Conservation (phyloP, 345 rosid species). For the Clausena lansium region DNA sequence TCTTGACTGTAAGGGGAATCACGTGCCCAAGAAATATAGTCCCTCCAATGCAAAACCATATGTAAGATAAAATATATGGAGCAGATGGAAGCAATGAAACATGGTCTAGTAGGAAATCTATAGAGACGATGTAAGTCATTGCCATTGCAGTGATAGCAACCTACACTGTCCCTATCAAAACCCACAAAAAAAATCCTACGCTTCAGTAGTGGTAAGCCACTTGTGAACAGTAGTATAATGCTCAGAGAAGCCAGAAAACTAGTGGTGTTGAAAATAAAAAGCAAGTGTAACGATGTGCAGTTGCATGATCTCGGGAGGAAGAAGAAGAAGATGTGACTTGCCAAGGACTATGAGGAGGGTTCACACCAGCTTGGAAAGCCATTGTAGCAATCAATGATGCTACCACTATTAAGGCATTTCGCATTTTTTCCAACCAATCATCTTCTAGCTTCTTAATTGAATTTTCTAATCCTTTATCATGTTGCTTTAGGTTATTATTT, state of each 20-base stretch:
- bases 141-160: slow-evolving; percentile 5
- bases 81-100: no score
- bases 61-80: no score
- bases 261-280: slow-evolving; percentile 8
- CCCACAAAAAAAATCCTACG: slow-evolving; percentile 23
- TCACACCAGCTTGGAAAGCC: slow-evolving; percentile 28
- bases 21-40: background rate
- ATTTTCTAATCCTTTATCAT: background rate
- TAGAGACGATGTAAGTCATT: background rate
- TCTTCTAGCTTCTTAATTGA: background rate
- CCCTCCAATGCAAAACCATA: background rate
- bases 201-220: slow-evolving; percentile 21
- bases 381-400: slow-evolving; percentile 36
- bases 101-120: background rate
- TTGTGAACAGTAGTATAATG: slow-evolving; percentile 25
- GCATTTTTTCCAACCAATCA: background rate
- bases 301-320: no score
- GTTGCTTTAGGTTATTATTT: background rate
- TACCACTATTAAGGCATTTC: slow-evolving; percentile 26
- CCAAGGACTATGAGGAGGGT: slow-evolving; percentile 31
- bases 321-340: no score
- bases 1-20: background rate
- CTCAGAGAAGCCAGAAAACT: slow-evolving; percentile 26
- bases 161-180: slow-evolving; percentile 33
- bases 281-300: no score